phyloP scores from a whole-genome alignment of 305 asterid species.

The Plantago lanceolata region DNA sequence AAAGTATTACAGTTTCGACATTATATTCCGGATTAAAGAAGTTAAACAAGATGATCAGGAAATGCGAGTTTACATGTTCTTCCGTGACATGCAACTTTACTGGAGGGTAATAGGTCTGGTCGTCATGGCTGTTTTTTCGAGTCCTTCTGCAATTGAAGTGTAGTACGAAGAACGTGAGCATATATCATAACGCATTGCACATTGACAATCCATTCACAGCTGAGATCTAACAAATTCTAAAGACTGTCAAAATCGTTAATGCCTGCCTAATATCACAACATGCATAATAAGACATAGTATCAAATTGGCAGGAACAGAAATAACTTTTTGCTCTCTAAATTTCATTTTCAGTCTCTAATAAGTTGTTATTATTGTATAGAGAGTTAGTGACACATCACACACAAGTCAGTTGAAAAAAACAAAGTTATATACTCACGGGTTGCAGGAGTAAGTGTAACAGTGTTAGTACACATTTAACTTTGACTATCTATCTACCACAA shows the following conservation, averaged over 20 bases:
- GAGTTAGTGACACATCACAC: background rate
- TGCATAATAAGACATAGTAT: no score
- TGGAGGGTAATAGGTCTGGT: slow-evolving; percentile 40
- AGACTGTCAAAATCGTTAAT: no score
- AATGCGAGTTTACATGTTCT: slow-evolving; percentile 37
- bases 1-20: background rate
- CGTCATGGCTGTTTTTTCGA: slow-evolving; percentile 26
- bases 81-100: slow-evolving; percentile 49
- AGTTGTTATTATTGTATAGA: no score
- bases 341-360: no score
- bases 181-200: background rate
- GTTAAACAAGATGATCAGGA: background rate
- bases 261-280: no score
- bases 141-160: slow-evolving; percentile 32
- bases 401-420: background rate
- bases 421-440: background rate
- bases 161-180: background rate
- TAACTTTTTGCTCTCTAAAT: no score
- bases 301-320: no score
- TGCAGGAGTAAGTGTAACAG: no score
- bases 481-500: background rate
- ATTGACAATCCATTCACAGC: background rate
- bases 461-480: background rate
- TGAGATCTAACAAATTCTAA: background rate
- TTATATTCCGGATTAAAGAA: background rate